phyloP scores from a whole-genome alignment of 1,139 yeast genomes.

The Pichia inconspicua region DNA sequence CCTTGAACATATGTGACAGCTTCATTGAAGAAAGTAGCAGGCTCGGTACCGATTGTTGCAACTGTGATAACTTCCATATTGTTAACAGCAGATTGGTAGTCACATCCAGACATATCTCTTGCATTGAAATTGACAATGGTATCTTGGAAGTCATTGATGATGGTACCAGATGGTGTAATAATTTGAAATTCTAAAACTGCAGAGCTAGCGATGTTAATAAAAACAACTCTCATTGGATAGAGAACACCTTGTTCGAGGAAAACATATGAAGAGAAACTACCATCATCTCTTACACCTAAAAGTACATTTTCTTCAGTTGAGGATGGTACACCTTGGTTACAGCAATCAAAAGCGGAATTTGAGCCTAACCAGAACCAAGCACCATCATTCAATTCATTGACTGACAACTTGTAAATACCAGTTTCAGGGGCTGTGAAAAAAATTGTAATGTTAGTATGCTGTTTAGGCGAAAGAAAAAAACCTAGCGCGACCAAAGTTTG shows the following conservation, averaged over 20 bases:
- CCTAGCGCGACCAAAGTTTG: not conserved
- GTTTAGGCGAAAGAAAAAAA: not conserved
- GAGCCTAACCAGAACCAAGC: conserved; percentile 22
- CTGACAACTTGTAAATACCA: conserved; percentile 22
- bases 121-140: conserved; percentile 5
- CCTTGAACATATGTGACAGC: conserved; percentile 31
- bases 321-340: conserved; percentile 12
- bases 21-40: conserved; percentile 7
- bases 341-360: conserved; percentile 25
- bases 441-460: not conserved
- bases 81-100: conserved; percentile 2
- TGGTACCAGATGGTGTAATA: conserved; percentile 15
- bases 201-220: conserved; percentile 8
- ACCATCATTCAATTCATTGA: conserved; percentile 20
- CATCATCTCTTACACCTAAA: conserved; percentile 8
- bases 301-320: conserved; percentile 7
- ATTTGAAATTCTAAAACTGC: conserved; percentile 15
- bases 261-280: conserved; percentile 11
- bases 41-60: not conserved
- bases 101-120: conserved; percentile 2
- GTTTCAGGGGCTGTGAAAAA: conserved; percentile 12
- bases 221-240: conserved; percentile 27
- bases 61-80: not conserved
- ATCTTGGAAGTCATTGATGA: conserved; percentile 6
- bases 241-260: conserved; percentile 19